Evolutionary conservation across 371 early-diverging fungal genomes (phyloP).

Genomic region (Mucor sp.): DNA sequence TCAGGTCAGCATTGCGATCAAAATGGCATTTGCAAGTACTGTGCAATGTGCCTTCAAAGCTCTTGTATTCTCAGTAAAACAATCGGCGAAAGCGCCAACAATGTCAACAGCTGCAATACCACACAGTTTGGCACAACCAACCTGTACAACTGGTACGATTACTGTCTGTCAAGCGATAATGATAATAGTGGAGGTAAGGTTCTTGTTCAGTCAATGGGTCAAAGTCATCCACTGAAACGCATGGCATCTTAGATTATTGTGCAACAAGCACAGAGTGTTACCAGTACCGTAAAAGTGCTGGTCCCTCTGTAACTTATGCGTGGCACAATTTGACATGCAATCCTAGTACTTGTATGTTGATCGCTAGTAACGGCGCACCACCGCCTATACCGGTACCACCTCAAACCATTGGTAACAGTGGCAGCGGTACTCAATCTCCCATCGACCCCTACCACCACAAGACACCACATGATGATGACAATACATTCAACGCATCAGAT

Average conservation of each 20-base stretch:
- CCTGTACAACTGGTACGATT: slow-evolving; percentile 41
- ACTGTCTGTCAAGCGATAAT: slow-evolving; percentile 42
- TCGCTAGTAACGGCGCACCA: slow-evolving; percentile 15
- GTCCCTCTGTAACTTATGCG: slow-evolving; percentile 26
- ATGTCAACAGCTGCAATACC: slow-evolving; percentile 22
- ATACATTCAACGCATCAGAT: not conserved
- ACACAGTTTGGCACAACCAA: slow-evolving; percentile 32
- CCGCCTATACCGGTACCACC: slow-evolving; percentile 22
- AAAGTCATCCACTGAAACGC: not conserved
- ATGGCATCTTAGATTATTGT: slow-evolving; percentile 33
- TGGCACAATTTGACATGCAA: slow-evolving; percentile 49
- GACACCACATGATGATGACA: not conserved
- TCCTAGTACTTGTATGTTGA: slow-evolving; percentile 32
- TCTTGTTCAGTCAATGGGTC: not conserved
- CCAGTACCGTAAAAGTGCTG: slow-evolving; percentile 35
- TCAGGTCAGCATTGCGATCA: slow-evolving; percentile 37
- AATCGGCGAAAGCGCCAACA: slow-evolving; percentile 3
- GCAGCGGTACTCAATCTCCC: not conserved
- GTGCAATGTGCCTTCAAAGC: slow-evolving; percentile 49
- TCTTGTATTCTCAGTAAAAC: slow-evolving; percentile 40
- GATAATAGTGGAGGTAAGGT: slow-evolving; percentile 34
- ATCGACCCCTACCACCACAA: not conserved
- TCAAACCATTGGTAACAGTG: not conserved
- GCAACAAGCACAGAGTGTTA: slow-evolving; percentile 46
- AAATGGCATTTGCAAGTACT: slow-evolving; percentile 48